These are phyloP conservation scores for Panicum virgatum DNA, from an alignment of 202 grass and related monocot species.

Conservation along the genomic window DNA sequence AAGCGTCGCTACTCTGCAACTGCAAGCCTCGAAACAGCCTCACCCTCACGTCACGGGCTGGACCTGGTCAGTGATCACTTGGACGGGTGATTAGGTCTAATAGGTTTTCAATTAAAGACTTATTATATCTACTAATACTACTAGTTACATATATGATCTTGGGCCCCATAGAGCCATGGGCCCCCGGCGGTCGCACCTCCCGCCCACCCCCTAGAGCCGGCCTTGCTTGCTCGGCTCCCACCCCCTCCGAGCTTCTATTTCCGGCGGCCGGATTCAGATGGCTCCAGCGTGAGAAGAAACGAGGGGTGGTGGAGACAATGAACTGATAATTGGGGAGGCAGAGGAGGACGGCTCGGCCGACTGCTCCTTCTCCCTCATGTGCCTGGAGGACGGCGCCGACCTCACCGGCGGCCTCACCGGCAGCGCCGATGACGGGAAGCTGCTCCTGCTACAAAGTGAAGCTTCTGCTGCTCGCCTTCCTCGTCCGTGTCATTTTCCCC, in stretches of 20 bases:
- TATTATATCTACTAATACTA: no score
- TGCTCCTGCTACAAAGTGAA: background rate
- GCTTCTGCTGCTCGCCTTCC: slow-evolving; percentile 33
- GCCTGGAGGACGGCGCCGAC: slow-evolving; percentile 64
- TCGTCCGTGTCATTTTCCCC: background rate
- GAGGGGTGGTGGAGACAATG: background rate
- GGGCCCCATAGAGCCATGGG: no score
- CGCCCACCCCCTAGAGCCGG: no score
- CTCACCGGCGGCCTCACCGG: slow-evolving; percentile 29
- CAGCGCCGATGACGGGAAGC: background rate
- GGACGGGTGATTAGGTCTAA: no score
- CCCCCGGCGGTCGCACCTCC: no score
- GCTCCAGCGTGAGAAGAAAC: background rate
- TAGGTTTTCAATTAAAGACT: no score
- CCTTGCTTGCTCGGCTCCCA: slow-evolving; percentile 18
- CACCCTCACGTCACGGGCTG: no score
- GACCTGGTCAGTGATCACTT: no score
- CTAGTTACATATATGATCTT: no score
- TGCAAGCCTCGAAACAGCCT: no score
- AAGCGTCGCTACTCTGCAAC: no score
- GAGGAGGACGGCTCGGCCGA: slow-evolving; percentile 33
- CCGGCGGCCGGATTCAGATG: slow-evolving; percentile 33
- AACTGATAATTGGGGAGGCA: slow-evolving; percentile 29
- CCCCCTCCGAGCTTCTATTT: background rate
- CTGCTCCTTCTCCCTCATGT: slow-evolving; percentile 64